phyloP scores from a whole-genome alignment of 1,139 yeast genomes.

The Scheffersomyces illinoinensis region DNA sequence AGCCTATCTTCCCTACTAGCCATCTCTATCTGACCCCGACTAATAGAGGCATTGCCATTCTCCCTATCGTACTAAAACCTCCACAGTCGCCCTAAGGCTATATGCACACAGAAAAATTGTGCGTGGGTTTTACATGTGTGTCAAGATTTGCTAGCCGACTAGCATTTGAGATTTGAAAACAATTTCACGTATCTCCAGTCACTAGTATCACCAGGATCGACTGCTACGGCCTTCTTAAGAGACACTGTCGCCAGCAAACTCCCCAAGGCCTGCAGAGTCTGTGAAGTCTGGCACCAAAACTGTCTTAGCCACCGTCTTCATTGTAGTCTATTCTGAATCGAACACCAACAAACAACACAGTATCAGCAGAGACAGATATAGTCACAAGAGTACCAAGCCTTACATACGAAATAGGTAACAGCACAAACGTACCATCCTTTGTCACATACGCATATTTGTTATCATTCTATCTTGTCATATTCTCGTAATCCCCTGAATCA shows the following conservation, averaged over 20 bases:
- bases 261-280: neutral
- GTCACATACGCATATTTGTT: neutral
- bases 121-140: neutral
- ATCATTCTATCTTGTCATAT: neutral
- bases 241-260: neutral
- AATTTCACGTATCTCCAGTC: neutral
- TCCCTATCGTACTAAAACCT: neutral
- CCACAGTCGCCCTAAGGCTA: neutral
- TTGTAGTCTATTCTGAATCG: neutral
- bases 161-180: neutral
- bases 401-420: neutral
- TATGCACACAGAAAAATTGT: neutral
- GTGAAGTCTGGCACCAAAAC: neutral
- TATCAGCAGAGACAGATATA: neutral
- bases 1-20: neutral
- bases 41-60: neutral
- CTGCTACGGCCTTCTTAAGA: neutral
- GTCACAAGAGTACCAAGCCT: neutral
- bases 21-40: neutral
- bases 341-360: neutral
- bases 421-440: neutral
- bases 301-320: neutral
- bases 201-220: neutral
- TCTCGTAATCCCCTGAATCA: neutral
- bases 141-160: neutral